phyloP scores from a whole-genome alignment of 1,139 yeast genomes.

The Saccharomyces pastorianus region DNA sequence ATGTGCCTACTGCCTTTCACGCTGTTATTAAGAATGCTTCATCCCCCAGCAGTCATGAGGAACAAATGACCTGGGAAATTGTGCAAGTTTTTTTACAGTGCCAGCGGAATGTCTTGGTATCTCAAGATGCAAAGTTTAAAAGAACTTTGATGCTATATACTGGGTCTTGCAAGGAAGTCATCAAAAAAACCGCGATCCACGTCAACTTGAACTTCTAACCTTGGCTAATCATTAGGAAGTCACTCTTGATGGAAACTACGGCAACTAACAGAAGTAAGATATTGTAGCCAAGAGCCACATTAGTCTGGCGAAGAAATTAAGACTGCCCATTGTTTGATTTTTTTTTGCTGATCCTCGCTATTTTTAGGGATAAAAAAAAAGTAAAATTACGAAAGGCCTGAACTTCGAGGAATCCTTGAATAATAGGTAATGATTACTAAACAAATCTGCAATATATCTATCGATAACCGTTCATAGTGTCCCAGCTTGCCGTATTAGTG shows the following conservation, averaged over 20 bases:
- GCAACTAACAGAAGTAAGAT: not conserved
- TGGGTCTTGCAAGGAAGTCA: not conserved
- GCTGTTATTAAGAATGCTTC: not conserved
- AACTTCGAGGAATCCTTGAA: not conserved
- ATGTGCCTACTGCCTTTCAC: not conserved
- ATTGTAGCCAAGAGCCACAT: not conserved
- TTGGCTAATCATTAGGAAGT: not conserved
- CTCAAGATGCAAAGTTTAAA: no score
- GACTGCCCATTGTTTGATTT: not conserved
- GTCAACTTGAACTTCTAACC: not conserved
- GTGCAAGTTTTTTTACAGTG: not conserved
- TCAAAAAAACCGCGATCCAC: not conserved
- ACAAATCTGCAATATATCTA: not conserved
- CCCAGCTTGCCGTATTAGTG: not conserved
- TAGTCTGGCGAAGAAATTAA: not conserved
- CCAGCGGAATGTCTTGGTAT: not conserved
- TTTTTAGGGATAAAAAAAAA: not conserved
- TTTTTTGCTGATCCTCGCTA: not conserved
- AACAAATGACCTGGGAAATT: not conserved
- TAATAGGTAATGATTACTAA: not conserved
- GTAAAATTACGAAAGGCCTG: not conserved
- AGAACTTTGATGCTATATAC: not conserved
- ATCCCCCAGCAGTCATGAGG: not conserved
- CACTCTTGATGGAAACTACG: not conserved
- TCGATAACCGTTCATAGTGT: no score